These are phyloP conservation scores for Durio zibethinus DNA, from an alignment of 345 rosid species.

Conservation along the genomic window DNA sequence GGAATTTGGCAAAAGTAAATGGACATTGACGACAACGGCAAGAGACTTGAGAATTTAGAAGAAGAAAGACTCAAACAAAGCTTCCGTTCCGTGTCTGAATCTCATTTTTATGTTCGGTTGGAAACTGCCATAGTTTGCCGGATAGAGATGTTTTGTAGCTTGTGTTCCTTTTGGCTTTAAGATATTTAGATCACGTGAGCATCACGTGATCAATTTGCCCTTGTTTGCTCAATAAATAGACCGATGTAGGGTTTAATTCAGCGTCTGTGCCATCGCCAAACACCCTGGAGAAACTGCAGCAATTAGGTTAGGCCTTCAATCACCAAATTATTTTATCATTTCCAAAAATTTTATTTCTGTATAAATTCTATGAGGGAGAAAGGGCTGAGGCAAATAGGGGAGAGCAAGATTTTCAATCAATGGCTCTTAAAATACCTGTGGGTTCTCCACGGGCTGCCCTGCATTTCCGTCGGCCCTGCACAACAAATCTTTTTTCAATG, in stretches of 20 bases:
- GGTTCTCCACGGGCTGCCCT: constrained; percentile 18
- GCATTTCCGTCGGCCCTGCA: constrained; percentile 6
- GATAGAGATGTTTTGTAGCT: neutral
- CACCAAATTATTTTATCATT: neutral
- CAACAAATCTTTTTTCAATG: neutral
- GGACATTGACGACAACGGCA: neutral
- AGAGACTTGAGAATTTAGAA: neutral
- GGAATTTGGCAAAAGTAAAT: neutral
- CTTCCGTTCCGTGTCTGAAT: neutral
- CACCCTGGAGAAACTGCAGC: neutral
- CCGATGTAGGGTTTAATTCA: neutral
- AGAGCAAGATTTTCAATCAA: constrained; percentile 2
- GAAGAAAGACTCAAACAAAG: neutral
- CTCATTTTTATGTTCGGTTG: neutral
- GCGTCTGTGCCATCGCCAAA: neutral
- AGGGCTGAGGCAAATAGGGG: constrained; percentile 13
- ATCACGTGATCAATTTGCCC: neutral
- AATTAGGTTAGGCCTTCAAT: neutral
- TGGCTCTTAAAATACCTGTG: constrained; percentile 16
- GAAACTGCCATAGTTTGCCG: neutral
- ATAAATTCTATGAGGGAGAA: neutral
- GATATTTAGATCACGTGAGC: neutral
- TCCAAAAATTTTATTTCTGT: neutral
- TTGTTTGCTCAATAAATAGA: neutral
- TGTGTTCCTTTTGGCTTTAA: neutral